phyloP scores from a whole-genome alignment of 192 early-diverging fungal genomes.

The Entomortierella parvispora region DNA sequence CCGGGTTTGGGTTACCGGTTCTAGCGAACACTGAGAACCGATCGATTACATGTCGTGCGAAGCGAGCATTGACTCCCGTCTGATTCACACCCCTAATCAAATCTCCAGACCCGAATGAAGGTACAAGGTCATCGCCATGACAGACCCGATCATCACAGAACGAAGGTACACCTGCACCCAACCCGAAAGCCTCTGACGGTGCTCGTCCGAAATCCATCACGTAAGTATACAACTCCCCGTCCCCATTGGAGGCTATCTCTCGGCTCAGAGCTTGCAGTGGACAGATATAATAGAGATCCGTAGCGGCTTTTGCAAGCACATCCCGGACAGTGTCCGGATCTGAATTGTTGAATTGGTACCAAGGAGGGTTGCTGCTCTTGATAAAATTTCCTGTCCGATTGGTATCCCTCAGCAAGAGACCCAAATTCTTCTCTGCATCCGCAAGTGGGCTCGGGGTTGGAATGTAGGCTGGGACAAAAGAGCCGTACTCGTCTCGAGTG shows the following conservation, averaged over 20 bases:
- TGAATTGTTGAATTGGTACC: background rate
- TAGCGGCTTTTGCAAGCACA: background rate
- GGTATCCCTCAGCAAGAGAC: too few species aligned
- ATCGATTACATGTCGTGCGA: background rate
- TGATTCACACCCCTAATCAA: background rate
- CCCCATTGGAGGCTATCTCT: background rate
- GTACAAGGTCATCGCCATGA: background rate
- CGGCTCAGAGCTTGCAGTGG: background rate
- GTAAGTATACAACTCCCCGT: background rate
- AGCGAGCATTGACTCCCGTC: constrained; percentile 2
- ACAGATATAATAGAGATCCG: background rate
- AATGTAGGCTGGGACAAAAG: background rate
- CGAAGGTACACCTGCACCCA: background rate
- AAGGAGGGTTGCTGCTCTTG: background rate
- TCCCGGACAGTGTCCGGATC: background rate
- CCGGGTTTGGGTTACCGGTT: constrained; percentile 2
- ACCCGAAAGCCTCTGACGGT: too few species aligned
- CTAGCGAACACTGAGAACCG: background rate
- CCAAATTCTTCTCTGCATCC: background rate
- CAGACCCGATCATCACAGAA: background rate
- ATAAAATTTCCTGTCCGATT: background rate
- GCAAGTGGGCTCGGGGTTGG: background rate
- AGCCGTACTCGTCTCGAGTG: background rate
- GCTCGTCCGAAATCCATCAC: background rate
- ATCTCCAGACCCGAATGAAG: background rate